Percentiles rank a stretch among this genome's conserved stretches.
Conservation (phyloP, 2,329 filamentous ascomycete genomes). For the Sporothrix curviconia region DNA sequence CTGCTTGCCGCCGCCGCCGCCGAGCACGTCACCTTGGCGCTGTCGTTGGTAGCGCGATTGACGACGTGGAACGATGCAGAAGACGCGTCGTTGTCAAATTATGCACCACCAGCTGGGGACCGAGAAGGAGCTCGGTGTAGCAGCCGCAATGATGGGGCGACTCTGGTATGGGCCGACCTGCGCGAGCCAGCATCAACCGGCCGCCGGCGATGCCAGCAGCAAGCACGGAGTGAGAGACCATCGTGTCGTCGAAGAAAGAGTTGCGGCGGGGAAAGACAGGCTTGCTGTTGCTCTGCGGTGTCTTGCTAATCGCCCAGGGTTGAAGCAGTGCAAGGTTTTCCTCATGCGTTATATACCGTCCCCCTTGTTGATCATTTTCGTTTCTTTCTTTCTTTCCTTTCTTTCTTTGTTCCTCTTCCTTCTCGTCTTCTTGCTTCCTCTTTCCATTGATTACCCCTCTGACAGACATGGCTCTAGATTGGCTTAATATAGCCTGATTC, state of each 20-base stretch:
- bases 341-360: not conserved
- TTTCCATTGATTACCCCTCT: not conserved
- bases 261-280: not conserved
- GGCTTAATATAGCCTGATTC: not conserved
- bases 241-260: not conserved
- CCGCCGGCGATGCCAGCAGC: not conserved
- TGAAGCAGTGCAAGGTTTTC: too few species aligned
- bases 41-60: not conserved
- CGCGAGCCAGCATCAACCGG: not conserved
- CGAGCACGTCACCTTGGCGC: not conserved
- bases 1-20: too few species aligned
- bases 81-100: not conserved
- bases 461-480: too few species aligned
- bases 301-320: too few species aligned
- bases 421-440: not conserved
- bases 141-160: not conserved
- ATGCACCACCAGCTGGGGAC: not conserved
- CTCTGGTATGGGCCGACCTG: not conserved
- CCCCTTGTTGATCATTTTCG: too few species aligned
- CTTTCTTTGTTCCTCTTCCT: not conserved
- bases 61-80: not conserved
- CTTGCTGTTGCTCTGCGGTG: not conserved
- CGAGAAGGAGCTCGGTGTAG: not conserved
- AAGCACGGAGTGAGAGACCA: not conserved
- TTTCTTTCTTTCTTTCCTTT: not conserved